These are phyloP conservation scores for Castanopsis chinensis DNA, from an alignment of 306 rosid genomes.

Conservation along the genomic window DNA sequence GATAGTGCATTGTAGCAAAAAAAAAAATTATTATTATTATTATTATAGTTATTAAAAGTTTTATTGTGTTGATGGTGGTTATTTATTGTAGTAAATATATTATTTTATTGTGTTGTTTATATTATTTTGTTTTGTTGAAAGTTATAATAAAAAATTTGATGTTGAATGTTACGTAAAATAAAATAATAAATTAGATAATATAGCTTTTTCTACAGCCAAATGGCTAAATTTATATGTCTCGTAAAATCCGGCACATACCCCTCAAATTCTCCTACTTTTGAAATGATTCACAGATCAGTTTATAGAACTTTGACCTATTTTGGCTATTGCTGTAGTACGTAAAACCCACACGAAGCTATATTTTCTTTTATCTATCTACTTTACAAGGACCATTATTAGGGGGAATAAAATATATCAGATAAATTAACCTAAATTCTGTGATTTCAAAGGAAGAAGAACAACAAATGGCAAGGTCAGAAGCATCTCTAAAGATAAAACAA, in stretches of 20 bases:
- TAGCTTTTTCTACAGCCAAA: rapidly evolving
- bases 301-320: conserved; percentile 27
- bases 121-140: too few species aligned
- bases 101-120: too few species aligned
- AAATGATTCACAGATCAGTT: conserved; percentile 33
- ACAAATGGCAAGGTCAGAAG: background rate
- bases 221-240: too few species aligned
- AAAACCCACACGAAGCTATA: conserved; percentile 43
- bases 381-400: background rate
- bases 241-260: conserved; percentile 16
- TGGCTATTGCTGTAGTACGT: conserved; percentile 27
- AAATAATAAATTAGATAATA: too few species aligned
- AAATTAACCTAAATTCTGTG: conserved; percentile 8
- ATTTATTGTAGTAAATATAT: too few species aligned
- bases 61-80: too few species aligned
- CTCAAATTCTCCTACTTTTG: conserved; percentile 41
- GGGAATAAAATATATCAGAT: background rate
- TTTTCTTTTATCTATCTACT: conserved; percentile 19
- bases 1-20: too few species aligned
- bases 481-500: background rate
- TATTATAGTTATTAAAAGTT: too few species aligned
- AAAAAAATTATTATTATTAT: too few species aligned
- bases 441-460: background rate
- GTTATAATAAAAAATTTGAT: rapidly evolving
- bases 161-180: rapidly evolving